Evolutionary conservation across 139 green algal genomes (phyloP).

Genomic region (Asterochloris sp.): DNA sequence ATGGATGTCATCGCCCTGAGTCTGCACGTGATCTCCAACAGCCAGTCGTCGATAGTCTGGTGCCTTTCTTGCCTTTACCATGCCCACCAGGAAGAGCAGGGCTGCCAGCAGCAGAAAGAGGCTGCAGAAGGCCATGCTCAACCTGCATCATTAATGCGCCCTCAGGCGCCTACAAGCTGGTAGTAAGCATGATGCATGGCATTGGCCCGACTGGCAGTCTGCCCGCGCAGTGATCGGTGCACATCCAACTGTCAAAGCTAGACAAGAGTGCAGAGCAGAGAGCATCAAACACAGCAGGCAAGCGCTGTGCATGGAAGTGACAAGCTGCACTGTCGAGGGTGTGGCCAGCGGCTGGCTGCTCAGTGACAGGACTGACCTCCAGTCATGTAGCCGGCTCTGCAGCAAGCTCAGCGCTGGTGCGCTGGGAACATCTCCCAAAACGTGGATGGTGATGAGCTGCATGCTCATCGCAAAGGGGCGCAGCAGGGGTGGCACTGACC

Average conservation of each 20-base stretch:
- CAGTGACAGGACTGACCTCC: slow-evolving; percentile 21
- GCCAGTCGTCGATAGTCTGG: neutral
- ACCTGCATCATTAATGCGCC: slow-evolving; percentile 14
- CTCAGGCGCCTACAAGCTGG: slow-evolving; percentile 17
- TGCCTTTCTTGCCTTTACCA: neutral
- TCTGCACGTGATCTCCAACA: too few relatives aligned
- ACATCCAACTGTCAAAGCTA: too few relatives aligned
- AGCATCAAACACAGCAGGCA: too few relatives aligned
- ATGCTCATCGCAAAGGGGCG: slow-evolving; percentile 78
- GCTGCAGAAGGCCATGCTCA: slow-evolving; percentile 44
- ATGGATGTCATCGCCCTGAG: too few relatives aligned
- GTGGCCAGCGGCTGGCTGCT: neutral
- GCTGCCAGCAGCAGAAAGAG: slow-evolving; percentile 40
- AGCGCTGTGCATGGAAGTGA: too few relatives aligned
- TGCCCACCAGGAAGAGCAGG: slow-evolving; percentile 29
- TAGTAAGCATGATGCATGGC: neutral
- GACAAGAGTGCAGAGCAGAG: too few relatives aligned
- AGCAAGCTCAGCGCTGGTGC: slow-evolving; percentile 80
- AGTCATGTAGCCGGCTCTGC: slow-evolving; percentile 53
- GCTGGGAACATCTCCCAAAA: slow-evolving; percentile 92
- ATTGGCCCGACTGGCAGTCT: too few relatives aligned
- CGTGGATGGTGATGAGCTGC: slow-evolving; percentile 80
- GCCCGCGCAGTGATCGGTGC: too few relatives aligned
- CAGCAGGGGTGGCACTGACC: slow-evolving; percentile 77
- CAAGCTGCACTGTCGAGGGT: neutral